Evolutionary conservation across 805 yeast genomes (phyloP), one percentile per base, ranked within the genome.

Genomic region (Myxozyma melibiosi): DNA sequence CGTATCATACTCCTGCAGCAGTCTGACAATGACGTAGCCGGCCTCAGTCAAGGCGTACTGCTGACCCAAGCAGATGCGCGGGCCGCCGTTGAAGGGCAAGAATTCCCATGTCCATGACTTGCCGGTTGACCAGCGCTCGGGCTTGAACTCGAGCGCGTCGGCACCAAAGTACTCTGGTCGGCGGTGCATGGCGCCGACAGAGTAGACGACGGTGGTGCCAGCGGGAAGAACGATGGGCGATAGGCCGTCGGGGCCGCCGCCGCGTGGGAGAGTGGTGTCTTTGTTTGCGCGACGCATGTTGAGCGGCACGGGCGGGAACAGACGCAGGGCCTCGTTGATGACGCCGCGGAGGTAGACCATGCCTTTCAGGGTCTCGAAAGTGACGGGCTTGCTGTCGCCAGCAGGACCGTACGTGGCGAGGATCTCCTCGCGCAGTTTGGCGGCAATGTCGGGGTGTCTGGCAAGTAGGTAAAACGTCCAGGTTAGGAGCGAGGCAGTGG

Each of bases 31-130:
- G n/a, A 74, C 70, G 66, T 77, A 79, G 16, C 78, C 71, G 9
- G 80, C 79, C 68, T 79, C 82, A 22, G 82, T 78, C 22, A 80
- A 73, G 4, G 83, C 84, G 68, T 78, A 79, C 67, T 80, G 83
- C 70, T 80, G 83, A 37, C 83, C 84, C 53, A 80, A 70, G 66
- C 83, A 80, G 57, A 79, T 78, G 59, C 84, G 68, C 20, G 83
- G 83, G 7, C 84, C 84, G 44, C 83, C 84, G 63, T 79, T 78
- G 70, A 79, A 79, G 24, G 83, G 82, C 35, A 79, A 67, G 66
- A 75, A 79, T 31, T 76, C 78, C 82, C 82, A 79, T 6, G 34
- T 42, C 73, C 83, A 68, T 31, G 71, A 68, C 37, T 67, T 68
- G 34, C 64, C 58, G 25, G 39, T 46, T 55, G 71, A 73, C 83